phyloP scores from a whole-genome alignment of 805 yeast species.

The Alloascoidea hylecoeti region DNA sequence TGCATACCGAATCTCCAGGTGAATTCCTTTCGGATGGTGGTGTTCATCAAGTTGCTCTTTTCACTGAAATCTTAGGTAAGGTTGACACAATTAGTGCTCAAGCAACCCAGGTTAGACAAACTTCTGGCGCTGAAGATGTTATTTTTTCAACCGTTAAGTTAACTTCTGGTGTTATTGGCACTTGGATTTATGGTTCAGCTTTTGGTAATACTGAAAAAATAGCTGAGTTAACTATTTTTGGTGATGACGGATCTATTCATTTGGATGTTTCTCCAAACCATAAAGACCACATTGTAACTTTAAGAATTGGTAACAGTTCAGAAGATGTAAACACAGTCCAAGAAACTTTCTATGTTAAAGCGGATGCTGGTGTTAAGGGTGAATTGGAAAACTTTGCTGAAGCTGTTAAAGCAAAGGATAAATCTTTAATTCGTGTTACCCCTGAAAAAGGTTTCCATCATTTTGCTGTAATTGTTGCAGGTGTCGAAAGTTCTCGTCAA shows the following conservation, averaged over 20 bases:
- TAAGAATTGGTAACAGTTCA: slow-evolving; percentile 12
- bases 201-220: slow-evolving; percentile 71
- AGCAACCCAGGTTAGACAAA: slow-evolving; percentile 62
- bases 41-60: slow-evolving; percentile 84
- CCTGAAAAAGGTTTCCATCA: slow-evolving; percentile 86
- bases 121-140: slow-evolving; percentile 74
- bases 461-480: slow-evolving; percentile 81
- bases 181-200: slow-evolving; percentile 78
- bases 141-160: slow-evolving; percentile 56
- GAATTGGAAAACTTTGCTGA: slow-evolving; percentile 42
- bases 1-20: slow-evolving; percentile 82
- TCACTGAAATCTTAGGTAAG: slow-evolving; percentile 70
- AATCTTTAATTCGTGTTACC: slow-evolving; percentile 36
- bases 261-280: slow-evolving; percentile 50
- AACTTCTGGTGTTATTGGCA: slow-evolving; percentile 56
- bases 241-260: slow-evolving; percentile 61
- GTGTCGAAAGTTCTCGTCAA: slow-evolving; percentile 46
- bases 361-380: slow-evolving; percentile 33
- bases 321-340: not conserved
- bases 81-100: slow-evolving; percentile 60
- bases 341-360: slow-evolving; percentile 15
- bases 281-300: slow-evolving; percentile 21
- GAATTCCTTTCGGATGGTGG: slow-evolving; percentile 93
- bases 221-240: slow-evolving; percentile 56
- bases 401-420: slow-evolving; percentile 52